Evolutionary conservation across 495 filamentous ascomycete species (phyloP).

Genomic region (Tuber indicum): DNA sequence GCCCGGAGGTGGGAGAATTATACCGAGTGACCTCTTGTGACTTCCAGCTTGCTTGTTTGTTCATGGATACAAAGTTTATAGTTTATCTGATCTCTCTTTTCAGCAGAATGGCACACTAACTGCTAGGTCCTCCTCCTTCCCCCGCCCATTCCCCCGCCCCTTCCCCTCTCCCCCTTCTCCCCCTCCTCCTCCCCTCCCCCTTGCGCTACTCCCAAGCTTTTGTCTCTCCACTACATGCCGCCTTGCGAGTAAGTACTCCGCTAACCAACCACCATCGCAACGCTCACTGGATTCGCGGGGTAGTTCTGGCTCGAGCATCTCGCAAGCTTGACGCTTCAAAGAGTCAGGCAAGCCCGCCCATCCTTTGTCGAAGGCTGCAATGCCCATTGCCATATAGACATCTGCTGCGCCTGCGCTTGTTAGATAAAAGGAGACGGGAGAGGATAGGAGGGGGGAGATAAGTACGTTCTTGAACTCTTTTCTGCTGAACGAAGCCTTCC

Average conservation of each 20-base stretch:
- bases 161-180: neutral
- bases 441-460: neutral
- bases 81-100: neutral
- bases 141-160: neutral
- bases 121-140: neutral
- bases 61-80: neutral
- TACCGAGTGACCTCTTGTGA: neutral
- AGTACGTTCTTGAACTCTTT: neutral
- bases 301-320: neutral
- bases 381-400: constrained; percentile 1
- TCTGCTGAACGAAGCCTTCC: constrained; percentile 2
- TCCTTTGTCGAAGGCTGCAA: neutral
- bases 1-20: neutral
- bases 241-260: neutral
- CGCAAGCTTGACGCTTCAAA: neutral
- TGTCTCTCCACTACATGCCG: neutral
- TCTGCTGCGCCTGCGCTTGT: neutral
- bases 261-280: neutral
- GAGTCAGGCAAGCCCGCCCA: neutral
- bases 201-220: neutral
- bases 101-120: neutral
- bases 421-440: neutral
- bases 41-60: neutral
- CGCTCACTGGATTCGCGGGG: neutral
- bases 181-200: neutral